Evolutionary conservation across 345 rosid genomes (phyloP).

Genomic region (Lumnitzera littorea): DNA sequence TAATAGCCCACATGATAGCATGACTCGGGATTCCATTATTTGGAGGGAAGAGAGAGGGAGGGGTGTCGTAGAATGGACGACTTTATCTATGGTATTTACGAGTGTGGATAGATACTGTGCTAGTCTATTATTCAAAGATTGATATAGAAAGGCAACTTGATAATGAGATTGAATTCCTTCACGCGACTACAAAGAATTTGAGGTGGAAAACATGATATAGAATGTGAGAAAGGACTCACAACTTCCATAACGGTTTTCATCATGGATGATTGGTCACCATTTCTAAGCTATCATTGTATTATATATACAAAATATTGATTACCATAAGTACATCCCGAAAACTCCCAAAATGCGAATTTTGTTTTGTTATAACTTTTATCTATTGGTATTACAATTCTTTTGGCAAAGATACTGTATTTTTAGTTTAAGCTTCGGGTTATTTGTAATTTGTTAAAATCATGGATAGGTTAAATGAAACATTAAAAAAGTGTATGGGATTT

Average conservation of each 20-base stretch:
- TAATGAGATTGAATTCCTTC: constrained; percentile 16
- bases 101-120: neutral
- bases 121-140: neutral
- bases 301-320: no score
- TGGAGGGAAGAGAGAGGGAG: neutral
- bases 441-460: no score
- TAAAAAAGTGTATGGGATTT: no score
- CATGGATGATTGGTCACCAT: neutral
- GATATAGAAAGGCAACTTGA: neutral
- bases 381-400: no score
- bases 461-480: no score
- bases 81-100: constrained; percentile 3
- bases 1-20: neutral
- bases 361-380: no score
- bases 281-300: no score
- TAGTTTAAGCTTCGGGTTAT: no score
- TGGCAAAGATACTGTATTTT: no score
- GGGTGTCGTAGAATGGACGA: constrained; percentile 6
- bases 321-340: no score
- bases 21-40: no score
- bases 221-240: constrained; percentile 3
- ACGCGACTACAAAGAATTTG: constrained; percentile 16
- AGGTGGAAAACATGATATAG: constrained; percentile 26
- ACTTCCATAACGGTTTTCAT: constrained; percentile 5
- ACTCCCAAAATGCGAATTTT: no score